A percentile compares a stretch with the other conserved stretches of the same genome.
Evolutionary conservation across 2,329 filamentous ascomycete species (phyloP).

Genomic region (Celoporthe dispersa): DNA sequence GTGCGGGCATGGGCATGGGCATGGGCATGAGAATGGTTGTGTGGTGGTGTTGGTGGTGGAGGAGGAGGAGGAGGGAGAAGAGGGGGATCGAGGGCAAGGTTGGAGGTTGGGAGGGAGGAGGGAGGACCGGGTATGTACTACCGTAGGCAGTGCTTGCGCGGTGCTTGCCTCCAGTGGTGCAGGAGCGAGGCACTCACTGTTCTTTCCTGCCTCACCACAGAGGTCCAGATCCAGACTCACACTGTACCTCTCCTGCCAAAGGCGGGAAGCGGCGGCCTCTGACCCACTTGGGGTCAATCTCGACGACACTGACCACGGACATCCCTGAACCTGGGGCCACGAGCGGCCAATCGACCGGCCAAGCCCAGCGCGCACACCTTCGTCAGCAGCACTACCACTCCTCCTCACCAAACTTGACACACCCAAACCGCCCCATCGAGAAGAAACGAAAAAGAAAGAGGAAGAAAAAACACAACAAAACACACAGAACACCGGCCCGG

Average conservation of each 20-base stretch:
- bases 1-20: no score
- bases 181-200: no score
- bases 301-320: constrained; percentile 8
- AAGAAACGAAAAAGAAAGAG: no score
- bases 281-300: constrained; percentile 3
- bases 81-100: background rate
- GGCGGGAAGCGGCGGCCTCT: constrained; percentile 4
- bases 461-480: background rate
- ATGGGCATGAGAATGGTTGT: background rate
- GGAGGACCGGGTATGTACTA: background rate
- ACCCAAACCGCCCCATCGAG: background rate
- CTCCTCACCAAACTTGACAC: background rate
- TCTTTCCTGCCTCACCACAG: background rate
- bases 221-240: background rate
- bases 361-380: background rate
- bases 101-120: no score
- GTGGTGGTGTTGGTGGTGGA: background rate
- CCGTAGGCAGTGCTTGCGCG: background rate
- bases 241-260: constrained; percentile 13
- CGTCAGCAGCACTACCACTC: background rate
- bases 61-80: background rate
- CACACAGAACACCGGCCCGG: background rate
- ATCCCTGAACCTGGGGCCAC: background rate
- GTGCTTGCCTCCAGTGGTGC: no score
- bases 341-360: background rate